A percentile compares a stretch with the other conserved stretches of the same genome.
phyloP scores from a whole-genome alignment of 352 stramenopile species.

The Phytophthora uliginosa region DNA sequence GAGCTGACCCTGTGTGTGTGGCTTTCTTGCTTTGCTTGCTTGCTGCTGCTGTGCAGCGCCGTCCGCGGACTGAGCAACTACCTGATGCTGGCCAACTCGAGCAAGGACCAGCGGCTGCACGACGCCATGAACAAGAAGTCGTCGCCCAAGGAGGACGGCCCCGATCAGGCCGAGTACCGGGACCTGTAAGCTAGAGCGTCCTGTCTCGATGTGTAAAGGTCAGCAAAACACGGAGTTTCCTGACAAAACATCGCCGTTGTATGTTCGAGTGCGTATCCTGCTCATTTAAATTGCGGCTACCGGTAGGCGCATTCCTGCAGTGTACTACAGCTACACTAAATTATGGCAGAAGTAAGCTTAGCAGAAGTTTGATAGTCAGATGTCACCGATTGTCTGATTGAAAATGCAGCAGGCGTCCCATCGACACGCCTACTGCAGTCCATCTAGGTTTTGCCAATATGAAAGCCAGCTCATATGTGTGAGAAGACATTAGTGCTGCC shows the following conservation, averaged over 20 bases:
- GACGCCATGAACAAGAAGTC: conserved; percentile 80
- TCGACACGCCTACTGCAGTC: too few species aligned
- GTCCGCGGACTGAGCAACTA: conserved; percentile 91
- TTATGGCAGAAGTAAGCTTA: too few species aligned
- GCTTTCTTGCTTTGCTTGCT: not conserved
- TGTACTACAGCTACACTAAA: too few species aligned
- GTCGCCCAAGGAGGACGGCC: conserved; percentile 43
- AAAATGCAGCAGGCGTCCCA: too few species aligned
- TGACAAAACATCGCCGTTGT: not conserved
- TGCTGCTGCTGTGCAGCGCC: conserved; percentile 45
- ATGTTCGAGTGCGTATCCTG: not conserved
- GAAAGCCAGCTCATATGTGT: too few species aligned
- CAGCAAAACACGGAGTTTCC: conserved; percentile 2
- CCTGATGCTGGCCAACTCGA: conserved; percentile 89
- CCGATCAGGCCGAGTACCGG: conserved; percentile 82
- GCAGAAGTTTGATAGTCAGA: too few species aligned
- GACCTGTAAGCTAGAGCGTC: conserved; percentile 63
- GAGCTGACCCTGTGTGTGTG: not conserved
- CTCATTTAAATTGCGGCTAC: not conserved
- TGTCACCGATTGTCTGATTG: too few species aligned
- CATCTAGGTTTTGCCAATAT: too few species aligned
- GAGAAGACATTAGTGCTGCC: too few species aligned
- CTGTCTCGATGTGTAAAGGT: conserved; percentile 5
- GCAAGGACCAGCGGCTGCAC: conserved; percentile 89
- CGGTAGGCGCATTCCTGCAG: not conserved